A percentile compares a stretch with the other conserved stretches of the same genome.
Evolutionary conservation across 2,329 filamentous ascomycete species (phyloP).

Genomic region (Coccinonectria pachysandricola): DNA sequence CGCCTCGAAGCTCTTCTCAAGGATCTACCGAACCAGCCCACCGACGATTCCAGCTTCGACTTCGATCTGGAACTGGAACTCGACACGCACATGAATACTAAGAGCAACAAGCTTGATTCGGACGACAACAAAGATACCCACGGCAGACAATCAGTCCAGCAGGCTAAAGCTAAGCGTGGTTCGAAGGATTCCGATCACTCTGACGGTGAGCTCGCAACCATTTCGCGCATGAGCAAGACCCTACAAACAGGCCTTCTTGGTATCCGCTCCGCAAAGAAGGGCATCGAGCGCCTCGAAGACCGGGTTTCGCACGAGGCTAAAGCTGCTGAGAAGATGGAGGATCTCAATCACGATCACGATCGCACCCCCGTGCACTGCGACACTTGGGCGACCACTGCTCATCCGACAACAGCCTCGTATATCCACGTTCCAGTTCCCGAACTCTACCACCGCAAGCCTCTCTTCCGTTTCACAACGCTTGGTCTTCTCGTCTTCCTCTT

Average conservation of each 20-base stretch:
- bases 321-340: conserved; percentile 9
- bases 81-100: conserved; percentile 17
- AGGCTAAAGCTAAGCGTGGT: not conserved
- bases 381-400: conserved; percentile 8
- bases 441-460: conserved; percentile 34
- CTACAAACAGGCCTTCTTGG: conserved; percentile 40
- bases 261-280: conserved; percentile 45
- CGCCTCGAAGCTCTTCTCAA: conserved; percentile 17
- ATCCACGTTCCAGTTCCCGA: conserved; percentile 35
- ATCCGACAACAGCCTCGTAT: conserved; percentile 21
- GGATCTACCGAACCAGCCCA: conserved; percentile 15
- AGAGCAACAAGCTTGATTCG: conserved; percentile 12
- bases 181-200: conserved; percentile 18
- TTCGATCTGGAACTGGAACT: conserved; percentile 14
- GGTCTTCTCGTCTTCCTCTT: conserved; percentile 35
- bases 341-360: conserved; percentile 5
- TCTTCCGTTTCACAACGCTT: conserved; percentile 37
- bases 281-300: conserved; percentile 48
- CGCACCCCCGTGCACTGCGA: conserved; percentile 8
- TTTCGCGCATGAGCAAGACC: conserved; percentile 41
- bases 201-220: conserved; percentile 32
- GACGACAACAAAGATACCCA: conserved; percentile 3
- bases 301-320: conserved; percentile 32
- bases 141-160: too few species aligned
- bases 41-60: conserved; percentile 15